Conservation (phyloP, 495 filamentous ascomycete genomes). For the Hypoxylon rickii region DNA sequence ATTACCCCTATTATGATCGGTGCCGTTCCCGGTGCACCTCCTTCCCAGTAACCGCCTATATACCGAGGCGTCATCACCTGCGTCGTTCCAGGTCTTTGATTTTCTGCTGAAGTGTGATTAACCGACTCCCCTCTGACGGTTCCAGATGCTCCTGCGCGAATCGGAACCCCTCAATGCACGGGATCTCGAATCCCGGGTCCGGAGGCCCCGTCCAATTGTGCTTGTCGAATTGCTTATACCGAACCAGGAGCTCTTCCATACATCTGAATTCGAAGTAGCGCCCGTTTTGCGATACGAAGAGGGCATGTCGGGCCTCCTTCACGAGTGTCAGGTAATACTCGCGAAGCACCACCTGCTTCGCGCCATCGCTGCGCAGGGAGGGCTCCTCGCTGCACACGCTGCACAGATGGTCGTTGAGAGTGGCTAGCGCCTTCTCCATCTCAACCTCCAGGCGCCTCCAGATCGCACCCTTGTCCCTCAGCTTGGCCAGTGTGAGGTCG, state of each 20-base stretch:
- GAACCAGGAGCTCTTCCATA: conserved; percentile 27
- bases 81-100: neutral
- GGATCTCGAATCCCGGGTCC: neutral
- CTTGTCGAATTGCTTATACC: neutral
- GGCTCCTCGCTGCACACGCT: too few species aligned
- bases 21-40: too few species aligned
- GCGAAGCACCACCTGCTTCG: neutral
- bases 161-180: neutral
- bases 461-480: conserved; percentile 16
- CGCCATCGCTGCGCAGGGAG: neutral
- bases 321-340: conserved; percentile 8
- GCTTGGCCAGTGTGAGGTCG: conserved; percentile 16
- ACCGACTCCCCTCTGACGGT: neutral
- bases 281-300: conserved; percentile 23
- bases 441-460: conserved; percentile 4
- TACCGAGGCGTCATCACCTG: too few species aligned
- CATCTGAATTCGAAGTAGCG: conserved; percentile 23
- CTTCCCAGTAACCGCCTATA: too few species aligned
- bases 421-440: too few species aligned
- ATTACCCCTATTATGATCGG: too few species aligned
- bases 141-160: conserved; percentile 8
- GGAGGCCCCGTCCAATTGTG: neutral
- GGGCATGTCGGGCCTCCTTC: neutral
- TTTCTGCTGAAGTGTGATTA: neutral
- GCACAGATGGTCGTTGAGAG: too few species aligned